Evolutionary conservation across 2,329 filamentous ascomycete genomes (phyloP), one percentile per base, ranked within the genome.

Genomic region (Fusarium heterosporum): DNA sequence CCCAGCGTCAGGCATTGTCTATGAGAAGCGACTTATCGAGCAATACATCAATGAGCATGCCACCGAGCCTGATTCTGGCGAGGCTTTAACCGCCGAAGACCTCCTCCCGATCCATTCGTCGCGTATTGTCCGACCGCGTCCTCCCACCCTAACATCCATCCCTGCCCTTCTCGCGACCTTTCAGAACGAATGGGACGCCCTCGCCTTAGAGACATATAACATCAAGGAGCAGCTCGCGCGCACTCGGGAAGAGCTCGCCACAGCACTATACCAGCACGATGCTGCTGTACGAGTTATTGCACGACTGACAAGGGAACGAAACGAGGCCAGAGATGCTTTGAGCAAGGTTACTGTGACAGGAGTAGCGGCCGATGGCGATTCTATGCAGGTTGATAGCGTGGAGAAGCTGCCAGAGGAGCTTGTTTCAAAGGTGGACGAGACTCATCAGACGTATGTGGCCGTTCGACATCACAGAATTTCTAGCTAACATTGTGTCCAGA

Each of bases 151-250:
- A 73, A 98, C 96, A 54, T 99, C 96, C 36, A 97, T 99, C 75
- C 96, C 96, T 22, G 93, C 96, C 17, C 87, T 99, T 55, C 90
- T 99, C 55, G 91, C 93, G 48, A 91, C 94, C 38, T 98, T 99
- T 78, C 96, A 99, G 78, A 97, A 97, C 78, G 96, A 99, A 84
- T 99, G 96, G 96, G 96, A 99, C 77, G 90, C 94, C 10, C 82
- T 97, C 42, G 93, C 95, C 13, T 84, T 98, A 34, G 96, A 99
- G 81, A 92, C 93, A 49, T 97, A 93, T 78, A 96, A 93, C 70
- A 82, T 98, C 61, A 91, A 92, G 80, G 92, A 97, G 78, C 93
- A 97, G 76, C 84, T 99, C 64, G 86, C 90, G 50, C 92, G 97
- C 77, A 97, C 94, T 40, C 86, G 95, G 69, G 94, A 97, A 80